A percentile compares a stretch with the other conserved stretches of the same genome.
phyloP scores from a whole-genome alignment of 2,329 filamentous ascomycete species.

The Aureobasidium subglaciale region DNA sequence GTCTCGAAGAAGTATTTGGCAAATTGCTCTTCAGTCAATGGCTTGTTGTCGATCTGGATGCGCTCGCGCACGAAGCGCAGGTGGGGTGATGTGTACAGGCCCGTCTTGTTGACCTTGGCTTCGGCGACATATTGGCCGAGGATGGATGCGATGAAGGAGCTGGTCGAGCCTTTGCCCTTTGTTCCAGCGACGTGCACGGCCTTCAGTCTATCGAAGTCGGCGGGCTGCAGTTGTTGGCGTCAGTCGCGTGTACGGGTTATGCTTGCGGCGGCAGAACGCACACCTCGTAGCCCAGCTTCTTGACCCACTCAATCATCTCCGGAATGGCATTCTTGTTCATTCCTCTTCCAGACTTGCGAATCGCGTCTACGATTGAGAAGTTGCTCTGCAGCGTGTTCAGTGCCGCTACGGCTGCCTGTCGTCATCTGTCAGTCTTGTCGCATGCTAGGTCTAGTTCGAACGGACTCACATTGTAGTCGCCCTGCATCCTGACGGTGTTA shows the following conservation, averaged over 20 bases:
- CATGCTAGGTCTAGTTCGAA: background rate
- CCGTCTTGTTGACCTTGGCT: slow-evolving; percentile 49
- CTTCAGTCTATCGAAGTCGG: slow-evolving; percentile 53
- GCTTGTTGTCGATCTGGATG: slow-evolving; percentile 69
- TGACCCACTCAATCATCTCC: slow-evolving; percentile 74
- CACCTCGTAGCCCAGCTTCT: slow-evolving; percentile 67
- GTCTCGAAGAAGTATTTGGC: slow-evolving; percentile 74
- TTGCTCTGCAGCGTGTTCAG: slow-evolving; percentile 77
- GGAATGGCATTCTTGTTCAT: slow-evolving; percentile 72
- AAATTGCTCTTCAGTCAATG: slow-evolving; percentile 62
- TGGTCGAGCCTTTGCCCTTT: slow-evolving; percentile 88
- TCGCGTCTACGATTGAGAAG: slow-evolving; percentile 66
- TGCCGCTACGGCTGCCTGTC: slow-evolving; percentile 60
- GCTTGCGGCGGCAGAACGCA: slow-evolving; percentile 27
- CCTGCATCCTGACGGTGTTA: slow-evolving; percentile 2
- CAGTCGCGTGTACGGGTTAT: background rate
- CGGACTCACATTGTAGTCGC: slow-evolving; percentile 17
- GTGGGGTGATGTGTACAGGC: slow-evolving; percentile 81
- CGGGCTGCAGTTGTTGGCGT: slow-evolving; percentile 40
- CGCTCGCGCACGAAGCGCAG: slow-evolving; percentile 76
- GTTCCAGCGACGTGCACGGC: slow-evolving; percentile 83
- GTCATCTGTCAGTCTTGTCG: background rate
- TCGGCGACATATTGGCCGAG: slow-evolving; percentile 53
- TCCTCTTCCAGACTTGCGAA: slow-evolving; percentile 64
- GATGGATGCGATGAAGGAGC: slow-evolving; percentile 74